Evolutionary conservation across 2,329 filamentous ascomycete species (phyloP).

Genomic region (Metarhizium album): DNA sequence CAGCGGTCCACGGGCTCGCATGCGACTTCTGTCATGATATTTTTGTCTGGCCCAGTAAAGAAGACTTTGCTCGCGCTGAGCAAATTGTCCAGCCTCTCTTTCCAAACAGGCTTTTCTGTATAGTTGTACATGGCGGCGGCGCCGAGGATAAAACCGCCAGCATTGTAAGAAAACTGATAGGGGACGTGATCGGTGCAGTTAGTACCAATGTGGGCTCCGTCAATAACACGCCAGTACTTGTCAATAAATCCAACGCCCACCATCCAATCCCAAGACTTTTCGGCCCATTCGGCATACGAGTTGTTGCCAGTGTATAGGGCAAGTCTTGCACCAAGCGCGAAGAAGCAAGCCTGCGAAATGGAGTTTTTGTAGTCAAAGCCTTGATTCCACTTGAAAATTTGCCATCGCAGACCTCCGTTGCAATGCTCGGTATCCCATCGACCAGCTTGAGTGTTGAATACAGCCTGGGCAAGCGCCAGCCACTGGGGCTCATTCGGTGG

Average conservation of each 20-base stretch:
- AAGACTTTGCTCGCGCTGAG: conserved; percentile 43
- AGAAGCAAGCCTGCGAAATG: conserved; percentile 53
- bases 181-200: conserved; percentile 49
- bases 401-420: conserved; percentile 70
- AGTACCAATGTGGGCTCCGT: conserved; percentile 44
- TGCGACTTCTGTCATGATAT: conserved; percentile 54
- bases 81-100: conserved; percentile 44
- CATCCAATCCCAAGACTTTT: conserved; percentile 63
- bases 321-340: conserved; percentile 54
- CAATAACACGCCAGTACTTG: conserved; percentile 48
- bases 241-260: conserved; percentile 45
- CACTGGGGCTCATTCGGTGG: conserved; percentile 47
- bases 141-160: conserved; percentile 54
- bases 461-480: conserved; percentile 64
- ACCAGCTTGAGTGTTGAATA: conserved; percentile 67
- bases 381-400: conserved; percentile 73
- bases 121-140: conserved; percentile 61
- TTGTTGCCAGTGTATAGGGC: conserved; percentile 67
- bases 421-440: conserved; percentile 63
- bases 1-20: conserved; percentile 53
- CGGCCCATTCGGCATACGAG: conserved; percentile 70
- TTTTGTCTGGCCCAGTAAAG: conserved; percentile 38
- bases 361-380: conserved; percentile 71
- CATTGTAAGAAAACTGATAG: conserved; percentile 61
- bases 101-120: conserved; percentile 41